Percentiles rank a stretch among this genome's conserved stretches.
Conservation (phyloP, 805 yeast species). For the Osmozyma mogii region DNA sequence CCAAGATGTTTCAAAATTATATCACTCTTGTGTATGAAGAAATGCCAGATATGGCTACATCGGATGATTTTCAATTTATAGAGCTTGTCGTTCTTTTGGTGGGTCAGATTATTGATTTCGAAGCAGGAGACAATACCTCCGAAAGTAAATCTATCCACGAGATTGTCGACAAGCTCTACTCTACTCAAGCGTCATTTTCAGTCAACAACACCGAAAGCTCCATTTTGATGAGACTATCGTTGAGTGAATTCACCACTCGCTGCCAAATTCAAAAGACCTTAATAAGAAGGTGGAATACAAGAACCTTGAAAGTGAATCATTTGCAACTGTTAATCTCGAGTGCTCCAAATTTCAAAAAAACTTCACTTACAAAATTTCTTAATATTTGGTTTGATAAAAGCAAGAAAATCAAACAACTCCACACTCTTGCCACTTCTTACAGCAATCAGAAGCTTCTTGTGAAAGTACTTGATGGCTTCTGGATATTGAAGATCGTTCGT, state of each 20-base stretch:
- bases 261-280: constrained; percentile 1
- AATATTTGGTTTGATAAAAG: constrained; percentile 9
- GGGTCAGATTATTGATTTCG: constrained; percentile 21
- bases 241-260: constrained; percentile 9
- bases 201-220: constrained; percentile 7
- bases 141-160: constrained; percentile 14
- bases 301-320: constrained; percentile 8
- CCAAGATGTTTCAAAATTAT: constrained; percentile 17
- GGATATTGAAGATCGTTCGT: constrained; percentile 10
- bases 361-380: constrained; percentile 2
- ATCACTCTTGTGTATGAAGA: constrained; percentile 14
- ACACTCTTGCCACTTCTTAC: constrained; percentile 8
- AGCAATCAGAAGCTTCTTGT: constrained; percentile 7
- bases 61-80: constrained; percentile 18
- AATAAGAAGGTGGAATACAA: constrained; percentile 18
- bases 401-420: constrained; percentile 5
- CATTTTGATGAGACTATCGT: constrained; percentile 24
- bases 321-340: constrained; percentile 7
- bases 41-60: constrained; percentile 11
- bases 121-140: constrained; percentile 15
- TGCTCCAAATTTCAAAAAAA: constrained; percentile 1
- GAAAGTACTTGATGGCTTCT: constrained; percentile 4
- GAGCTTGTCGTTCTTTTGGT: constrained; percentile 13
- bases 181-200: constrained; percentile 16
- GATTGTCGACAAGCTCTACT: constrained; percentile 15